phyloP scores from a whole-genome alignment of 768 basidiomycete species.

The Phylloporus sp. region DNA sequence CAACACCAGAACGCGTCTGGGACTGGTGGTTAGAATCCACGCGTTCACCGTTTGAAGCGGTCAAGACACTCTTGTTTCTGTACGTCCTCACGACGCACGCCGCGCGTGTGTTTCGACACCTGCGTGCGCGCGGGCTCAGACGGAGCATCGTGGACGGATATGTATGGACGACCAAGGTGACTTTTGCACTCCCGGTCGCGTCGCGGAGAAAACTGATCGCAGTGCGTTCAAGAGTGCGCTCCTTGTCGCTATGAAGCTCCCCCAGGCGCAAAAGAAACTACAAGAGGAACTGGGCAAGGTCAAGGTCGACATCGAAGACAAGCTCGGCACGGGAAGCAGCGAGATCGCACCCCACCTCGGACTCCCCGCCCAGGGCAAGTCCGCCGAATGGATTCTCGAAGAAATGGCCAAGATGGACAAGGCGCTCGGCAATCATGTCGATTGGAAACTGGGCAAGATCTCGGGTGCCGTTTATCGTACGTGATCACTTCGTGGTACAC shows the following conservation, averaged over 20 bases:
- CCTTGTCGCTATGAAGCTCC: conserved; percentile 55
- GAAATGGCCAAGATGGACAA: conserved; percentile 81
- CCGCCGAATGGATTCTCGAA: conserved; percentile 65
- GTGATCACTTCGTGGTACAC: conserved; percentile 20
- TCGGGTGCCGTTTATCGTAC: conserved; percentile 85
- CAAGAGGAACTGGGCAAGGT: conserved; percentile 59
- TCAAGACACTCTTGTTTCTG: conserved; percentile 33
- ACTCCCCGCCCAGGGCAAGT: conserved; percentile 60
- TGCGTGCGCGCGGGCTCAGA: conserved; percentile 35
- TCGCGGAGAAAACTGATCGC: too few relatives aligned
- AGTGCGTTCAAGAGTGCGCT: conserved; percentile 42
- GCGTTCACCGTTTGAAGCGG: conserved; percentile 21
- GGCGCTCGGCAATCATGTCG: conserved; percentile 40
- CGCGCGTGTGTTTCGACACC: conserved; percentile 28
- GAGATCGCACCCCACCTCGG: conserved; percentile 60
- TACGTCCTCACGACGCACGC: conserved; percentile 30
- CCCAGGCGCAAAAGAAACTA: conserved; percentile 55
- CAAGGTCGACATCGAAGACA: conserved; percentile 58
- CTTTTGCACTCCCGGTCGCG: too few relatives aligned
- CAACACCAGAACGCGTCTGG: conserved; percentile 3
- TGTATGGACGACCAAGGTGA: conserved; percentile 25
- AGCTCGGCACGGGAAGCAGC: conserved; percentile 60
- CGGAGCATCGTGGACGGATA: conserved; percentile 25
- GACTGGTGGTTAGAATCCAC: conserved; percentile 14
- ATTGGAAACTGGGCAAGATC: conserved; percentile 70